A percentile compares a stretch with the other conserved stretches of the same genome.
Evolutionary conservation across 2,329 filamentous ascomycete genomes (phyloP).

Genomic region (Colletotrichum sp.): DNA sequence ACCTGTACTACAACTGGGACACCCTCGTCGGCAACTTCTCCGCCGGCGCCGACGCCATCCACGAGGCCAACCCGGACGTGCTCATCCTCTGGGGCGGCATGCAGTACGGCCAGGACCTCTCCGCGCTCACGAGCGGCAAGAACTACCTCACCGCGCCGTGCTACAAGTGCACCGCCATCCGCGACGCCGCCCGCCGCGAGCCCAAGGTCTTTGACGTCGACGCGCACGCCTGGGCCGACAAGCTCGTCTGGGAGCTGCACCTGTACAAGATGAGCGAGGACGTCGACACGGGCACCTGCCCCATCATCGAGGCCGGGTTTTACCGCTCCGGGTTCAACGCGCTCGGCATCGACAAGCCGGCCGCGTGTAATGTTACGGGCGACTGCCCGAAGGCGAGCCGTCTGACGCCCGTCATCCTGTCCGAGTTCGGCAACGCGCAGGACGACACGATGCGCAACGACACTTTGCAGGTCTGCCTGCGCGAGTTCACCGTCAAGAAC

Average conservation of each 20-base stretch:
- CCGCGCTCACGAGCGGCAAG: slow-evolving; percentile 26
- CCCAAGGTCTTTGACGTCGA: slow-evolving; percentile 51
- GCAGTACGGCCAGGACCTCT: slow-evolving; percentile 58
- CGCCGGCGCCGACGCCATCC: slow-evolving; percentile 52
- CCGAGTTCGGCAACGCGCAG: slow-evolving; percentile 53
- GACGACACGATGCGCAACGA: slow-evolving; percentile 37
- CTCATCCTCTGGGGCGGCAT: slow-evolving; percentile 61
- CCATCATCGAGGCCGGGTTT: slow-evolving; percentile 50
- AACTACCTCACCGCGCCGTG: slow-evolving; percentile 17
- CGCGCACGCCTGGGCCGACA: slow-evolving; percentile 50
- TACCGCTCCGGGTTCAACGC: slow-evolving; percentile 57
- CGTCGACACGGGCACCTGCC: slow-evolving; percentile 49
- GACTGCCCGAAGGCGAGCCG: slow-evolving; percentile 42
- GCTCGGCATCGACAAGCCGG: slow-evolving; percentile 25
- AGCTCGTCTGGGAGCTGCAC: slow-evolving; percentile 52
- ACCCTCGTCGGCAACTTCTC: slow-evolving; percentile 57
- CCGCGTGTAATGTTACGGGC: slow-evolving; percentile 39
- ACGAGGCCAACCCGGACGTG: slow-evolving; percentile 55
- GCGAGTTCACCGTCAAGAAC: slow-evolving; percentile 48
- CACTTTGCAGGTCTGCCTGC: slow-evolving; percentile 48
- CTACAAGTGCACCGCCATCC: slow-evolving; percentile 21
- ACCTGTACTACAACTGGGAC: slow-evolving; percentile 36
- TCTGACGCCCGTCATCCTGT: slow-evolving; percentile 50
- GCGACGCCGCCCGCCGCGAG: slow-evolving; percentile 29
- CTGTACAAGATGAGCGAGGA: slow-evolving; percentile 38